Evolutionary conservation across 495 filamentous ascomycete genomes (phyloP), one percentile per base, ranked within the genome.

Genomic region (Sporormia fimetaria): DNA sequence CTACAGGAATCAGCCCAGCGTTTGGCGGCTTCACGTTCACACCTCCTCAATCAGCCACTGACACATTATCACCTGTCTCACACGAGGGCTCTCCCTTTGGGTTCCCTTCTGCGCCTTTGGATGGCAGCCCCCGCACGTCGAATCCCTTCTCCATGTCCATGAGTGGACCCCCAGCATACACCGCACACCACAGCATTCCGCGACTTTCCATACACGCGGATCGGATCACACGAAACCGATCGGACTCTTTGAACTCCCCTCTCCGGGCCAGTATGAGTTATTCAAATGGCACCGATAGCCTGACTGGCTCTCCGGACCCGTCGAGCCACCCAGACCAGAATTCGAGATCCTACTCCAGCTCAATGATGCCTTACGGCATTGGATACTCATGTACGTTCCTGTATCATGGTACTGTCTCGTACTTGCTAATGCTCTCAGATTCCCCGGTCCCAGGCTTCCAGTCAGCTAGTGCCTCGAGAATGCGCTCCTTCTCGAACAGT

Each of bases 11-110:
- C 11, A 77, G 67, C 42, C 73, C 75, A 14, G 71, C 70, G 0
- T 75, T 81, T 59, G 71, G 73, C 1, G 63, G 63, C 44, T 76
- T 78, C 40, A 69, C 67, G 18, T 80, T 80, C 57, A 68, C 67
- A 12, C 67, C 65, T 14, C 61, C 61, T 15, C 61, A 64, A 32
- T 62, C 61, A 14, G 59, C 55, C 18, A 62, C 59, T 3, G 59
- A 61, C 18, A 57, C 56, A 1, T 45, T 62, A 10, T 64, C 61
- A 2, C 61, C 61, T 9, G 55, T 45, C 3, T 60, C 61, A 15
- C 51, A 56, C 28, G 52, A 50, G 7, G 42, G 30, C 1, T 51
- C 56, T 8, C 34, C 55, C 1, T 63, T 57, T 30, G 41, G 43
- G 14, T 60, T 55, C 28, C 41, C 51, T n/a, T 42, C 52, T n/a